Percentiles rank a stretch among this genome's conserved stretches.
phyloP scores from a whole-genome alignment of 129 eudicot genomes.

The Deinandra increscens region DNA sequence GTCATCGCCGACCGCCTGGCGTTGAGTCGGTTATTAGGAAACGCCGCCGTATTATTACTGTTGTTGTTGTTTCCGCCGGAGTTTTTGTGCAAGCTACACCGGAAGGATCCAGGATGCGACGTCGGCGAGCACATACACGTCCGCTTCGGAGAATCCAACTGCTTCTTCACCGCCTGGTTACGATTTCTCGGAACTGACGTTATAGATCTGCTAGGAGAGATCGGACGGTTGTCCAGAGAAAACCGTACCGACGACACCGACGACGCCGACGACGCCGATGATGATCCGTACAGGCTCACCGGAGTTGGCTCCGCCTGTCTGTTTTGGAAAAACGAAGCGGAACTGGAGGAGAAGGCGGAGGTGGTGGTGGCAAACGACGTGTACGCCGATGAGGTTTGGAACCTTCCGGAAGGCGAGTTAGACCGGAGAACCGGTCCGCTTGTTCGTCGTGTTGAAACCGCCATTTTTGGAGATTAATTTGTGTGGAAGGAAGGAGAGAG shows the following conservation, averaged over 20 bases:
- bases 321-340: slow-evolving; percentile 29
- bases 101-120: slow-evolving; percentile 87
- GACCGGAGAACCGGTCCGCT: slow-evolving; percentile 71
- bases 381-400: slow-evolving; percentile 24
- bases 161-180: slow-evolving; percentile 39
- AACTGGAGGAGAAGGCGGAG: slow-evolving; percentile 39
- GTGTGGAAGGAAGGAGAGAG: background rate
- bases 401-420: slow-evolving; percentile 51
- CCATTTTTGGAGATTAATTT: slow-evolving; percentile 36
- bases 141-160: slow-evolving; percentile 44
- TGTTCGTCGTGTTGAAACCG: slow-evolving; percentile 48
- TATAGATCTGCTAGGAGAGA: slow-evolving; percentile 53
- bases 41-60: slow-evolving; percentile 34
- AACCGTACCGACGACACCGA: slow-evolving; percentile 52
- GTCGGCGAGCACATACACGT: slow-evolving; percentile 96
- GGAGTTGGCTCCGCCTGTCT: slow-evolving; percentile 49
- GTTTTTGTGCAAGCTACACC: slow-evolving; percentile 74
- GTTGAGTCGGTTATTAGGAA: slow-evolving; percentile 54
- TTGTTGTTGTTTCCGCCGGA: background rate
- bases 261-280: slow-evolving; percentile 41
- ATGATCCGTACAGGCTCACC: slow-evolving; percentile 24
- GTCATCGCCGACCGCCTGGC: slow-evolving; percentile 90
- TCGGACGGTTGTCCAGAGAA: slow-evolving; percentile 47
- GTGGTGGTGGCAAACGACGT: slow-evolving; percentile 40
- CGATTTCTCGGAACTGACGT: slow-evolving; percentile 37